Evolutionary conservation across 1,284 basidiomycete genomes (phyloP).

Genomic region (Ustilago shanxiensis): DNA sequence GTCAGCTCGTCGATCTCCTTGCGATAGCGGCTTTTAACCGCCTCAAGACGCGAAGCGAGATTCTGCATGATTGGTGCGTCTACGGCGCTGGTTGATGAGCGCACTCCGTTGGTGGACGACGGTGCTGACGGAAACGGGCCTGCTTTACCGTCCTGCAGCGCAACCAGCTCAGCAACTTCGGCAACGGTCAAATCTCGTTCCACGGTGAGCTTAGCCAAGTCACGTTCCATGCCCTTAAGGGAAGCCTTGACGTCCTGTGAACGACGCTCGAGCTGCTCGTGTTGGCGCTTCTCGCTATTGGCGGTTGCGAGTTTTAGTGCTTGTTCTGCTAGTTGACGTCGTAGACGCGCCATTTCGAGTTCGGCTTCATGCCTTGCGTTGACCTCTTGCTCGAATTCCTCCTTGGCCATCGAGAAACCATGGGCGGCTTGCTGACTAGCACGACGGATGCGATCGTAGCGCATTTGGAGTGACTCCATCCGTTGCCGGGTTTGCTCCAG

Average conservation of each 20-base stretch:
- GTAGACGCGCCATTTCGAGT: slow-evolving; percentile 85
- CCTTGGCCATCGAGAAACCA: slow-evolving; percentile 88
- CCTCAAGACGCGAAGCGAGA: slow-evolving; percentile 87
- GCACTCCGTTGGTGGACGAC: slow-evolving; percentile 16
- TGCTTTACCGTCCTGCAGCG: slow-evolving; percentile 74
- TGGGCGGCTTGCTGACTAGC: slow-evolving; percentile 90
- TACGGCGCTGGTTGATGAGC: slow-evolving; percentile 22
- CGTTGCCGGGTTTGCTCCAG: slow-evolving; percentile 79
- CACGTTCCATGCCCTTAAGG: slow-evolving; percentile 83
- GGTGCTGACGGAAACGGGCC: slow-evolving; percentile 8
- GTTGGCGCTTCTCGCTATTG: slow-evolving; percentile 78
- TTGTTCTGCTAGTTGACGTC: slow-evolving; percentile 88
- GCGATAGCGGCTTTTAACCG: slow-evolving; percentile 86
- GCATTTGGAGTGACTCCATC: slow-evolving; percentile 78
- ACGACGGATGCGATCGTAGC: slow-evolving; percentile 84
- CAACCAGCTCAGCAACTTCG: slow-evolving; percentile 89
- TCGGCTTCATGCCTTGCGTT: slow-evolving; percentile 88
- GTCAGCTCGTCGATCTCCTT: slow-evolving; percentile 86
- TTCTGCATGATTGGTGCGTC: slow-evolving; percentile 76
- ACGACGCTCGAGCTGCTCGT: slow-evolving; percentile 82
- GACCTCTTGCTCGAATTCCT: slow-evolving; percentile 91
- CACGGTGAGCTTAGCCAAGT: slow-evolving; percentile 86
- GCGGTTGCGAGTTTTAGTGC: slow-evolving; percentile 85
- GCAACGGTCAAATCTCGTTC: slow-evolving; percentile 91
- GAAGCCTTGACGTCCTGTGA: slow-evolving; percentile 83